Percentiles rank a stretch among this genome's conserved stretches.
These are phyloP conservation scores for Acacia crassicarpa DNA, from an alignment of 306 rosid species.

Conservation along the genomic window DNA sequence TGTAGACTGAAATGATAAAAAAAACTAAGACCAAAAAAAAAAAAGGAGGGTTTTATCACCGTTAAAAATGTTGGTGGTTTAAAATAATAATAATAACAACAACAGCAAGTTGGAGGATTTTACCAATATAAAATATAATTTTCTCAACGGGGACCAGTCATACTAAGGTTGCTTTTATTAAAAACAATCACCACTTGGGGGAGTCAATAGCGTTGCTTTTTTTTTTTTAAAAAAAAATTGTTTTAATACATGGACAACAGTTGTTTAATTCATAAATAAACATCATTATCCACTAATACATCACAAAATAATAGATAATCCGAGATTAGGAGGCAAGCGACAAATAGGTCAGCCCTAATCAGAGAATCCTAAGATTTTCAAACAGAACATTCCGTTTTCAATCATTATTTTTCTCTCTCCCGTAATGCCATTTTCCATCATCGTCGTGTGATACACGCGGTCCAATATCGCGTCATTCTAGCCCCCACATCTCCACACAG, in stretches of 20 bases:
- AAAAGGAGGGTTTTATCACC: too few relatives aligned
- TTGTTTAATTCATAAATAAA: not conserved
- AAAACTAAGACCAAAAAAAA: too few relatives aligned
- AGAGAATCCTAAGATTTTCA: constrained; percentile 13
- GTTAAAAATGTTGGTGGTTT: too few relatives aligned
- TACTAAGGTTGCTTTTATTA: not conserved
- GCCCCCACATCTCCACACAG: constrained; percentile 28
- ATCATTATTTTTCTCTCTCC: not conserved
- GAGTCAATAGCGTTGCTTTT: not conserved
- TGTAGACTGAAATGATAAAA: too few relatives aligned
- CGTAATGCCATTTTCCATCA: not conserved
- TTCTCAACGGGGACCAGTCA: not conserved
- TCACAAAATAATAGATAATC: not conserved
- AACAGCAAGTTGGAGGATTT: too few relatives aligned
- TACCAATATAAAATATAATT: not conserved
- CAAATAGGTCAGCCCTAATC: constrained; percentile 5
- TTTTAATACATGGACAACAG: too few relatives aligned
- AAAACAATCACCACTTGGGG: not conserved
- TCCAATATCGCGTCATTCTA: constrained; percentile 12
- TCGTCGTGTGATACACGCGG: constrained; percentile 1
- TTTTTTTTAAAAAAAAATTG: too few relatives aligned
- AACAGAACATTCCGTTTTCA: constrained; percentile 7
- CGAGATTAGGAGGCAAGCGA: not conserved
- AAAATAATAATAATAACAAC: too few relatives aligned
- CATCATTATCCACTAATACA: constrained; percentile 1